Percentiles rank a stretch among this genome's conserved stretches.
Evolutionary conservation across 768 basidiomycete genomes (phyloP).

Genomic region (Boletus rubroflammeus): DNA sequence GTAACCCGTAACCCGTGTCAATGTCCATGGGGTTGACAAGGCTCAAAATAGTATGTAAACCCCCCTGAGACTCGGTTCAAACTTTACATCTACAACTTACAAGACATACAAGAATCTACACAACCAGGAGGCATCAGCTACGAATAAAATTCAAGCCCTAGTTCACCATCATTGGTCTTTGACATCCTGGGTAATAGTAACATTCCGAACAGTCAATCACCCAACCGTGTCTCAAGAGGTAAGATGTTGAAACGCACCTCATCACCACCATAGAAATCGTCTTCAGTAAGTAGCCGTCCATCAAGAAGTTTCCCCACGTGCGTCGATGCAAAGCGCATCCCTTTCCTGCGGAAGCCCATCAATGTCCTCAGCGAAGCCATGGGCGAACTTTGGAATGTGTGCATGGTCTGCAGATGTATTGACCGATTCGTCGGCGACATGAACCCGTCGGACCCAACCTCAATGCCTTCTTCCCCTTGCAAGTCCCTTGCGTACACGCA

Average conservation of each 20-base stretch:
- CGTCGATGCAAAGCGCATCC: too few relatives aligned
- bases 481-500: constrained; percentile 1
- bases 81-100: not conserved
- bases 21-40: not conserved
- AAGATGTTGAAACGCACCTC: not conserved
- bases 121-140: not conserved
- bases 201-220: not conserved
- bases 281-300: constrained; percentile 14
- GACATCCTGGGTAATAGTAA: not conserved
- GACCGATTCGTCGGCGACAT: constrained; percentile 16
- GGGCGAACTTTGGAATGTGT: constrained; percentile 36
- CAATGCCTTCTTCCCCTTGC: not conserved
- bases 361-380: constrained; percentile 25
- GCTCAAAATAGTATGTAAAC: constrained; percentile 6
- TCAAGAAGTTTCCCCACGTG: too few relatives aligned
- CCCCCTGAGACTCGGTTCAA: not conserved
- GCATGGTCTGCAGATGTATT: not conserved
- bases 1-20: not conserved
- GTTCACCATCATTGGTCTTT: not conserved
- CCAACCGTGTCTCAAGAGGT: not conserved
- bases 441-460: constrained; percentile 18
- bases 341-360: not conserved
- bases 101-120: not conserved
- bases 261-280: constrained; percentile 1
- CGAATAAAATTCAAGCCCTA: not conserved